Conservation (phyloP, 176 grass and related monocot genomes). For the Musa schizocarpa region DNA sequence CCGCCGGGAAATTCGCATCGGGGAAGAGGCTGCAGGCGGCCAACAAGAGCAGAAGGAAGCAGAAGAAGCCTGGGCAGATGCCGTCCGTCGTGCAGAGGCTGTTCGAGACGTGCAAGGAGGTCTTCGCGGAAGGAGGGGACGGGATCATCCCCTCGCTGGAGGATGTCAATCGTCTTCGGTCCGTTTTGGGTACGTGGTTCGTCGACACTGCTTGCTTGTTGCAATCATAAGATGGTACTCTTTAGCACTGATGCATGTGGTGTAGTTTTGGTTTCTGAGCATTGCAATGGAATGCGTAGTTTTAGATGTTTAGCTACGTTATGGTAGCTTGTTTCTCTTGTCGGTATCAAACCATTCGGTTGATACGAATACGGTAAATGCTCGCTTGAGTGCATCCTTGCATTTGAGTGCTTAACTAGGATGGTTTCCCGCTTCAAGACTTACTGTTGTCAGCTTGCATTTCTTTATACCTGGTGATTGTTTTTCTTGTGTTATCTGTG, state of each 20-base stretch:
- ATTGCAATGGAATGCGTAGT: neutral
- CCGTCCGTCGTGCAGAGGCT: slow-evolving; percentile 43
- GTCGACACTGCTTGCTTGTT: neutral
- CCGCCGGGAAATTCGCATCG: neutral
- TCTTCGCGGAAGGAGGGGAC: slow-evolving; percentile 33
- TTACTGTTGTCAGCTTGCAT: neutral
- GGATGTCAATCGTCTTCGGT: slow-evolving; percentile 40
- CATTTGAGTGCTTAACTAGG: neutral
- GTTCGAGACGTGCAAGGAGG: slow-evolving; percentile 50
- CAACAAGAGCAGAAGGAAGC: slow-evolving; percentile 23
- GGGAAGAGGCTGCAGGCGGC: slow-evolving; percentile 7
- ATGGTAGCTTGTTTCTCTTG: neutral
- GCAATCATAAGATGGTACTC: slow-evolving; percentile 7
- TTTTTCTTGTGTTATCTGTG: neutral
- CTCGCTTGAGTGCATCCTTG: neutral
- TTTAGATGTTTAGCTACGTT: too few relatives aligned
- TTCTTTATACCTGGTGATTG: neutral
- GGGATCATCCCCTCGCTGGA: slow-evolving; percentile 47
- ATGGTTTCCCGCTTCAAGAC: neutral
- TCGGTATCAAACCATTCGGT: too few relatives aligned
- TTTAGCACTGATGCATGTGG: neutral
- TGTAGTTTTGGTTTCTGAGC: neutral
- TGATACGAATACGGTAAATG: too few relatives aligned
- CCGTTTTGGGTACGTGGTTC: slow-evolving; percentile 25
- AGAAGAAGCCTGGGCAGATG: slow-evolving; percentile 13